Conservation (phyloP, 148 eudicot genomes). For the Amaranthus cruentus region DNA sequence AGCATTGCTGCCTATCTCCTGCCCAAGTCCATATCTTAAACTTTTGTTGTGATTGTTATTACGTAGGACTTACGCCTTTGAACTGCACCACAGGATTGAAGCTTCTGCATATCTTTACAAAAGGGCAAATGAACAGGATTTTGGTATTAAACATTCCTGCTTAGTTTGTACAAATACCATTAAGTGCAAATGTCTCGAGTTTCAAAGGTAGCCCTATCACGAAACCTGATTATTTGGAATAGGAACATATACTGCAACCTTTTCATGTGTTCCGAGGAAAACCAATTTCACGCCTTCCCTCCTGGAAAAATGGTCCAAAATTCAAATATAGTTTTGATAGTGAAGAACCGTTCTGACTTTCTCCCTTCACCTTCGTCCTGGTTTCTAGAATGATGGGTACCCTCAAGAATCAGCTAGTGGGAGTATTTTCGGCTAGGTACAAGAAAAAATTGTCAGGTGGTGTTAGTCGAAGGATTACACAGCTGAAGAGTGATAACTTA, state of each 20-base stretch:
- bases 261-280: conserved; percentile 8
- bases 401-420: not conserved
- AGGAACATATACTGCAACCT: not conserved
- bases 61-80: conserved; percentile 5
- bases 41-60: not conserved
- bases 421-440: not conserved
- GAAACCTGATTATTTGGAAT: not conserved
- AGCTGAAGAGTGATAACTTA: not conserved
- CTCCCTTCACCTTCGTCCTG: not conserved
- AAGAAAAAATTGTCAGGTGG: not conserved
- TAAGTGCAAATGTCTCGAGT: not conserved
- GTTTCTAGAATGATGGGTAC: not conserved
- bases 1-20: conserved; percentile 19
- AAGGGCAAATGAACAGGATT: conserved; percentile 89
- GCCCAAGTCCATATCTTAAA: not conserved
- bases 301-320: not conserved
- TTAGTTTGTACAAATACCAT: conserved; percentile 7
- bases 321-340: not conserved
- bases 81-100: conserved; percentile 72
- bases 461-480: not conserved
- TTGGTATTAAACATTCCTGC: conserved; percentile 60
- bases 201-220: not conserved
- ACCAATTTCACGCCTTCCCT: not conserved
- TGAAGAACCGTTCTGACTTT: not conserved
- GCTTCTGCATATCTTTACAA: conserved; percentile 94